Base-by-base conservation (phyloP, 441 rosid genomes). In the Eutrema salsugineum region DNA sequence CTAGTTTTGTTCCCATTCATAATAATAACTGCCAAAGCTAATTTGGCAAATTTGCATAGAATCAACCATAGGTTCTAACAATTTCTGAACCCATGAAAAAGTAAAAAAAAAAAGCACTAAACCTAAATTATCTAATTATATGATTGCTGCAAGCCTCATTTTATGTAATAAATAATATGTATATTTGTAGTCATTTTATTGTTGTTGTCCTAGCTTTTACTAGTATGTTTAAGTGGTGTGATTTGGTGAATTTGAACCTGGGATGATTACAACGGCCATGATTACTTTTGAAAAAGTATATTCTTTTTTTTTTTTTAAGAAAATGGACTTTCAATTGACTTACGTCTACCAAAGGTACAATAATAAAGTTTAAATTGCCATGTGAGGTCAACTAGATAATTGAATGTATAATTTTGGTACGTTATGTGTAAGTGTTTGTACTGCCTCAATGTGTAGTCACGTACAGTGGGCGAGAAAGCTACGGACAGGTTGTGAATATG, bases 391-490 rank as follows among this genome's bases (percentile, higher is more conserved):
- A 53, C 44, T 60, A 11, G 14, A 68, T 36, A 75, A 75, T 53
- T 68, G 59, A 75, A 75, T 75, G 70, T 53, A 75, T 68, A 68
- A 68, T 33, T 22, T 75, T 68, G 78, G 78, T 75, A 75, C 78
- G 78, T 68, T 68, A 30, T 75, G 78, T 55, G 69, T 44, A 75
- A 74, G 54, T 60, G 68, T 22, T 51, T 74, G 78, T 74, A 74
- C 78, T 66, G 63, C 68, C 39, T 74, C 78, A 66, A 27, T 74
- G 73, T 67, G 68, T 66, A 66, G 72, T 73, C 78, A 73, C 63
- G 78, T 73, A 74, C 78, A 74, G 63, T 74, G 56, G 68, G 78
- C 63, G 5, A 60, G 73, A 67, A 33, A 74, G 78, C 73, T 74
- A 74, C 73, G 78, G 78, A 67, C 78, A 67, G 48, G 62, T 67